phyloP scores from a whole-genome alignment of 305 asterid genomes.

The Caryopteris hybrid region DNA sequence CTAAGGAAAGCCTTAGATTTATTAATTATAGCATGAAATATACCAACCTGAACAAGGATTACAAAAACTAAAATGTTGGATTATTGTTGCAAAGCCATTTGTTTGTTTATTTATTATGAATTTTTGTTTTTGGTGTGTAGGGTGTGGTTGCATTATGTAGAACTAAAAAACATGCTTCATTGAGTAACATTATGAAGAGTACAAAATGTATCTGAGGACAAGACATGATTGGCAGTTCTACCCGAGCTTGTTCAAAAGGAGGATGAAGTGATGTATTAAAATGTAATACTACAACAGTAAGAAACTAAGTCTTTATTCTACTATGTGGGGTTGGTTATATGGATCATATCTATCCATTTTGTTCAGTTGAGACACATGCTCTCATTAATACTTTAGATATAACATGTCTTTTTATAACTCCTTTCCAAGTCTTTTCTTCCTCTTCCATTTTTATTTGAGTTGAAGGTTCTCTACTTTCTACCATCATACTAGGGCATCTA shows the following conservation, averaged over 20 bases:
- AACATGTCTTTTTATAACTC: neutral
- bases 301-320: neutral
- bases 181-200: neutral
- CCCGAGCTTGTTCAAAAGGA: neutral
- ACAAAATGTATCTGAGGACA: neutral
- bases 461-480: neutral
- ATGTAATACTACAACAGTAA: neutral
- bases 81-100: neutral
- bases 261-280: too few relatives aligned
- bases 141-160: neutral
- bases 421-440: neutral
- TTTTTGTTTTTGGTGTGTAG: neutral
- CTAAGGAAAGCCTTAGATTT: neutral
- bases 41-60: neutral
- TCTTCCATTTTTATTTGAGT: neutral
- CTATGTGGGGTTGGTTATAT: neutral
- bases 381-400: too few relatives aligned
- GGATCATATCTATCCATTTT: neutral
- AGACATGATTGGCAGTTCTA: neutral
- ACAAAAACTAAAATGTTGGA: neutral
- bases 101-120: neutral
- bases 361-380: too few relatives aligned
- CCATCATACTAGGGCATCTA: neutral
- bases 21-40: neutral
- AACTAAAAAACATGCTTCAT: neutral